These are phyloP conservation scores for Lachnum nothofagi DNA, from an alignment of 2,329 filamentous ascomycete genomes.

Conservation along the genomic window DNA sequence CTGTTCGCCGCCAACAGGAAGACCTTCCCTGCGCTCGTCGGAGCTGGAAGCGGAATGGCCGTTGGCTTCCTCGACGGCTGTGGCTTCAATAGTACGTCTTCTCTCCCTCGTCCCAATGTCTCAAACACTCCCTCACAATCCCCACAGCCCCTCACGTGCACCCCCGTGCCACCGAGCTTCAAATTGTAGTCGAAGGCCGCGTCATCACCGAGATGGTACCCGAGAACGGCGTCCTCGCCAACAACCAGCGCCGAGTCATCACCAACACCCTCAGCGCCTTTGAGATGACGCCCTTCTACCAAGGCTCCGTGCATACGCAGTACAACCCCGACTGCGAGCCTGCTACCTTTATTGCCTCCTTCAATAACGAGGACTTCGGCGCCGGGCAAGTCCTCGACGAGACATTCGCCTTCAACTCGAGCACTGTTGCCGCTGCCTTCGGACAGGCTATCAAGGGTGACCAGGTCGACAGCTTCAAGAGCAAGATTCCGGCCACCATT, in stretches of 20 bases:
- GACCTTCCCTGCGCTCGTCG: slow-evolving; percentile 52
- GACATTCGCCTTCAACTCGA: slow-evolving; percentile 43
- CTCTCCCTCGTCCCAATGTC: background rate
- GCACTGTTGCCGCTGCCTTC: slow-evolving; percentile 44
- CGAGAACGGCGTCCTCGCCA: slow-evolving; percentile 44
- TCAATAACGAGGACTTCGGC: slow-evolving; percentile 48
- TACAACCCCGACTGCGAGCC: slow-evolving; percentile 51
- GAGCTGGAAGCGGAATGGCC: slow-evolving; percentile 46
- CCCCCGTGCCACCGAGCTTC: slow-evolving; percentile 49
- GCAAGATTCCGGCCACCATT: slow-evolving; percentile 43
- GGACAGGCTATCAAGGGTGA: slow-evolving; percentile 43
- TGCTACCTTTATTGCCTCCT: slow-evolving; percentile 47
- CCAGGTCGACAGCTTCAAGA: slow-evolving; percentile 42
- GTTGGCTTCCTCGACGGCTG: slow-evolving; percentile 48
- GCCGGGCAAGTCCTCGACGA: slow-evolving; percentile 47
- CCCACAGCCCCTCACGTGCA: slow-evolving; percentile 47
- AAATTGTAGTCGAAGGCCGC: slow-evolving; percentile 45
- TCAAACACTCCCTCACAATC: background rate
- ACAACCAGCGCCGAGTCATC: slow-evolving; percentile 36
- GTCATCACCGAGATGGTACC: slow-evolving; percentile 49
- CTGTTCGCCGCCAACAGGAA: slow-evolving; percentile 50
- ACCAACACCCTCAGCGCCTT: slow-evolving; percentile 38
- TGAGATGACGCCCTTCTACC: slow-evolving; percentile 51
- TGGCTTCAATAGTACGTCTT: slow-evolving; percentile 45
- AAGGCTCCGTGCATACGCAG: slow-evolving; percentile 51